Conservation (phyloP, 768 basidiomycete genomes). For the Mycena capillaripes region DNA sequence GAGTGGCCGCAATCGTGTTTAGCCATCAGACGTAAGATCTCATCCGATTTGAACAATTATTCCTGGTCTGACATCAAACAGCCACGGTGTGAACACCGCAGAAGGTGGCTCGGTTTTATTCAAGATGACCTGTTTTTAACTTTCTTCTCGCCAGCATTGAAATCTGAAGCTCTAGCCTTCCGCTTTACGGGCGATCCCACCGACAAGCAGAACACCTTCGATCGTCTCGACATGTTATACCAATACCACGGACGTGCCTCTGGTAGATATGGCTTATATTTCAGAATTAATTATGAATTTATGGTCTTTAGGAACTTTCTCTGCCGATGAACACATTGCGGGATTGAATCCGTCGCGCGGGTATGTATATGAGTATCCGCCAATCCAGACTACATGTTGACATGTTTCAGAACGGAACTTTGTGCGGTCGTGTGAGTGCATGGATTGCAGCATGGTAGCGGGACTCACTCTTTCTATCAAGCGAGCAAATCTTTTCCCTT, state of each 20-base stretch:
- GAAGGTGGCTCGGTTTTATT: slow-evolving; percentile 37
- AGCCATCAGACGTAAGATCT: slow-evolving; percentile 50
- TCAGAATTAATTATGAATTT: background rate
- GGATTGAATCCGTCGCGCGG: slow-evolving; percentile 59
- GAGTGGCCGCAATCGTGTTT: slow-evolving; percentile 45
- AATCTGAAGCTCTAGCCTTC: slow-evolving; percentile 59
- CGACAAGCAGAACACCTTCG: slow-evolving; percentile 55
- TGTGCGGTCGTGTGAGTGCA: slow-evolving; percentile 56
- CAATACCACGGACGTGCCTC: slow-evolving; percentile 55
- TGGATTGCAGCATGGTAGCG: background rate
- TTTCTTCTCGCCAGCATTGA: slow-evolving; percentile 46
- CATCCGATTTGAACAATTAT: background rate
- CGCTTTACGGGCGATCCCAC: slow-evolving; percentile 55
- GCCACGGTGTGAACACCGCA: slow-evolving; percentile 58
- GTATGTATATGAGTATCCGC: slow-evolving; percentile 42
- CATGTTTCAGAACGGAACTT: slow-evolving; percentile 48
- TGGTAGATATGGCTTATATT: slow-evolving; percentile 32
- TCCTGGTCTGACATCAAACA: slow-evolving; percentile 27
- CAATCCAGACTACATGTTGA: too few species aligned
- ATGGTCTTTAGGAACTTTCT: slow-evolving; percentile 49
- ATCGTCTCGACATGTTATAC: slow-evolving; percentile 55
- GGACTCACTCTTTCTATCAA: slow-evolving; percentile 26
- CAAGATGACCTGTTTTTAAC: slow-evolving; percentile 32
- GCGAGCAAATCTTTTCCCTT: slow-evolving; percentile 60
- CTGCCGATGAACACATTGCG: slow-evolving; percentile 58